Evolutionary conservation across 2,329 filamentous ascomycete genomes (phyloP).

Genomic region (Dactylellina drechsleri): DNA sequence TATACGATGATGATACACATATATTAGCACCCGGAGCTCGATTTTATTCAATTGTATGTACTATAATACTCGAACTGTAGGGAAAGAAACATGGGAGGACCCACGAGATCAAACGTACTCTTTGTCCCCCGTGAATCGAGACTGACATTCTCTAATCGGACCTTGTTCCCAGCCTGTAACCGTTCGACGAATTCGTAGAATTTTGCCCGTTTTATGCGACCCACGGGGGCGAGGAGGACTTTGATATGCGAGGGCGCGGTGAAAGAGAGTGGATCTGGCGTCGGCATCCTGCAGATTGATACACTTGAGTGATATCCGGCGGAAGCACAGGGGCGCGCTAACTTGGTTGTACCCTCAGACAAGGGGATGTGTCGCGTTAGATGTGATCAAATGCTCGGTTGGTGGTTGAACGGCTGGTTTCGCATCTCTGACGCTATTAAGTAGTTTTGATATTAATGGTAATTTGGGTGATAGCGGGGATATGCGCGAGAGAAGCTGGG

Average conservation of each 20-base stretch:
- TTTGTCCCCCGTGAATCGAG: constrained; percentile 84
- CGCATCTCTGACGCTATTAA: constrained; percentile 23
- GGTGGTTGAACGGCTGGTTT: constrained; percentile 8
- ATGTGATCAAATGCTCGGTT: constrained; percentile 26
- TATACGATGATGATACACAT: constrained; percentile 56
- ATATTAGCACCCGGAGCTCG: constrained; percentile 1
- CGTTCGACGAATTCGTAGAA: constrained; percentile 82
- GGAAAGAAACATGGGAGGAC: constrained; percentile 23
- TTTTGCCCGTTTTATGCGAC: constrained; percentile 81
- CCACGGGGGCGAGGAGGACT: constrained; percentile 85
- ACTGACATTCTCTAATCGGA: constrained; percentile 85
- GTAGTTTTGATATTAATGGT: background rate
- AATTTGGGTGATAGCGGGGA: background rate
- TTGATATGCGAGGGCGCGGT: constrained; percentile 90
- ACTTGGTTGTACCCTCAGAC: constrained; percentile 16
- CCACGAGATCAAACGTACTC: constrained; percentile 69
- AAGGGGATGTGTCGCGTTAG: constrained; percentile 27
- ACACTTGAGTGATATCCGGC: constrained; percentile 1
- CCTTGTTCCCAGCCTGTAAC: constrained; percentile 80
- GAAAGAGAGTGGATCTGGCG: constrained; percentile 86
- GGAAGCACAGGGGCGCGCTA: constrained; percentile 30
- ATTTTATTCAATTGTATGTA: background rate
- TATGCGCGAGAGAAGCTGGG: background rate
- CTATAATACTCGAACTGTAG: constrained; percentile 16
- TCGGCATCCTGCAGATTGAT: constrained; percentile 62